Evolutionary conservation across 1,284 basidiomycete species (phyloP), one percentile per base, ranked within the genome.

Genomic region (Pascua guehoae): DNA sequence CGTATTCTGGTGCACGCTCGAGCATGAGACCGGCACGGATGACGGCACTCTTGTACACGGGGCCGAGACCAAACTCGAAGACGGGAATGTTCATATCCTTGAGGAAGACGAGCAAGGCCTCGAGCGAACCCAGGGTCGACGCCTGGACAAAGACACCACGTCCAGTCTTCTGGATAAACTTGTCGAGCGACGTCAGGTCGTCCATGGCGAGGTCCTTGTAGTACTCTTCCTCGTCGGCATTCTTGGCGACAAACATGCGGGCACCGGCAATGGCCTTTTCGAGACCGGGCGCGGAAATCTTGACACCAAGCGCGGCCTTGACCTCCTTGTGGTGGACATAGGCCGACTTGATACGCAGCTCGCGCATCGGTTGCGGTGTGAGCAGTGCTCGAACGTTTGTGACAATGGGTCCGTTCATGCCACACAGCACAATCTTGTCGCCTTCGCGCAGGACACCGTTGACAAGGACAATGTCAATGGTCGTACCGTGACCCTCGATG

Each of bases 191-290:
- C 16, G 92, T 94, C 46, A 99, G 82, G 74, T 98, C 96, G 41
- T 89, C 88, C 94, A 98, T 98, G 68, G 97, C 87, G 77, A 97
- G 91, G 58, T 97, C 93, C 75, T 87, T 88, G 54, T 97, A 79
- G 48, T 93, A 90, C 57, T 97, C 95, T 73, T 97, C 95, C 66
- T 98, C 93, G 67, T 98, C 94, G 69, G 97, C 92, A 53, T 91
- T 89, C 14, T 91, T 88, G 56, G 88, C 85, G 42, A 98, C 91
- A 47, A 98, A 84, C 58, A 99, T 80, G 14, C 93, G 87, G 47
- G 95, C 98, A 73, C 96, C 96, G 58, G 95, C 94, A 63, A 98
- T 96, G n/a, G 96, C 95, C 78, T 98, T 98, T 71, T 98, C 96
- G 37, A 99, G 85, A 74, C 97, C 95, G 1, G 95, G 88, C 0